phyloP scores from a whole-genome alignment of 2,329 filamentous ascomycete species.

The Hypoxylon sp. region DNA sequence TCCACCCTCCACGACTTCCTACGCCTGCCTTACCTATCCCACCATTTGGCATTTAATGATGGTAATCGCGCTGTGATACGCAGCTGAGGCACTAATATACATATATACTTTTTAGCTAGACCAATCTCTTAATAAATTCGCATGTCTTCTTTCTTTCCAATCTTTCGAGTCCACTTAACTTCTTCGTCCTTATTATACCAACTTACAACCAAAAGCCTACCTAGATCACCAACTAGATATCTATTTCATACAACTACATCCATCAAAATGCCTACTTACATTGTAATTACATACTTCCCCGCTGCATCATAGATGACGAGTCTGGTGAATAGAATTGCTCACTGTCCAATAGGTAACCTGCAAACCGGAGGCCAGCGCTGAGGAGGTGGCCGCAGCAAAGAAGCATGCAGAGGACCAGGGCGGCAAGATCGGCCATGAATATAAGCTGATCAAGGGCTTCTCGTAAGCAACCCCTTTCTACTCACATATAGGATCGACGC shows the following conservation, averaged over 20 bases:
- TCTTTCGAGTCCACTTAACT: conserved; percentile 8
- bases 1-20: conserved; percentile 17
- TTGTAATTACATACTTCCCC: conserved; percentile 51
- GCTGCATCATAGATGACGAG: conserved; percentile 28
- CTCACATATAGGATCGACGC: no score
- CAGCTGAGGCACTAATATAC: conserved; percentile 9
- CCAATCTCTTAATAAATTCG: conserved; percentile 24
- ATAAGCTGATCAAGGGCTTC: conserved; percentile 89
- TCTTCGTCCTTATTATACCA: conserved; percentile 19
- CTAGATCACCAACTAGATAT: conserved; percentile 27
- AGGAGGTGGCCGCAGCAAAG: conserved; percentile 78
- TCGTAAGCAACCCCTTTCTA: conserved; percentile 67
- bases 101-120: conserved; percentile 7
- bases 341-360: conserved; percentile 73
- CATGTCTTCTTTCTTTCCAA: conserved; percentile 24
- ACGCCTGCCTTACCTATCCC: conserved; percentile 22
- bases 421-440: conserved; percentile 84
- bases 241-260: conserved; percentile 29
- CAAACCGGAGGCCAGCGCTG: conserved; percentile 72
- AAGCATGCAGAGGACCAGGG: conserved; percentile 76
- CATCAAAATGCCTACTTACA: conserved; percentile 63
- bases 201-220: conserved; percentile 9
- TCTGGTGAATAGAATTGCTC: conserved; percentile 9
- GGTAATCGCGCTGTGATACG: conserved; percentile 14
- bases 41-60: no score